Evolutionary conservation across 106 monocot species (phyloP).

Genomic region (Allium fistulosum): DNA sequence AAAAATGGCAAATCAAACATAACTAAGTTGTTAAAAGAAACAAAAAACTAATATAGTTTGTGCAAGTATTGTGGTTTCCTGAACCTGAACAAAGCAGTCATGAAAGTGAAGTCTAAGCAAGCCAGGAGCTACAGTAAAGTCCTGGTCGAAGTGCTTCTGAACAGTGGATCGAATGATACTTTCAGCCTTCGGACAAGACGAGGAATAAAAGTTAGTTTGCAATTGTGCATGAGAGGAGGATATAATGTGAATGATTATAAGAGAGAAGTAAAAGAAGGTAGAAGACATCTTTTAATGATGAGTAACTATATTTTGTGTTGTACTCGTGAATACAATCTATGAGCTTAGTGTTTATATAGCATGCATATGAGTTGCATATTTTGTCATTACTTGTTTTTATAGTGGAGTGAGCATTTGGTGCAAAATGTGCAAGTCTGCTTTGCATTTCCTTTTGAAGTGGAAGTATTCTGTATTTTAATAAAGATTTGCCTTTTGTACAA

Average conservation of each 20-base stretch:
- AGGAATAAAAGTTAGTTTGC: slow-evolving; percentile 50
- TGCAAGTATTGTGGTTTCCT: neutral
- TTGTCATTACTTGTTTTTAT: slow-evolving; percentile 1
- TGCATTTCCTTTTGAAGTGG: no score
- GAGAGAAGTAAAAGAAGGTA: neutral
- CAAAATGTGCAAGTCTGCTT: neutral
- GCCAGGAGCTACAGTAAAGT: slow-evolving; percentile 38
- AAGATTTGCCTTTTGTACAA: no score
- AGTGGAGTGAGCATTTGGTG: slow-evolving; percentile 8
- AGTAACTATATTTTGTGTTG: neutral
- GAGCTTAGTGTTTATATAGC: slow-evolving; percentile 5
- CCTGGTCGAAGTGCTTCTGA: slow-evolving; percentile 32
- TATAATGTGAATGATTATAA: slow-evolving; percentile 7
- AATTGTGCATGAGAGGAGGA: slow-evolving; percentile 21
- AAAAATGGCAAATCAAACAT: no score
- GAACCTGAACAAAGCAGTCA: slow-evolving; percentile 63
- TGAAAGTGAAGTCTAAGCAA: slow-evolving; percentile 63
- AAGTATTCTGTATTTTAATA: no score
- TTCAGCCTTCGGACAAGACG: slow-evolving; percentile 44
- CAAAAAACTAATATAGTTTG: neutral
- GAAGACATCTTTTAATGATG: neutral
- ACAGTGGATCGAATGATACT: slow-evolving; percentile 38
- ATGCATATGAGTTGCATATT: neutral
- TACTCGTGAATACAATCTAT: neutral
- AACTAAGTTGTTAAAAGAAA: neutral